Percentiles rank a stretch among this genome's conserved stretches.
phyloP scores from a whole-genome alignment of 148 eudicot genomes.

The Drosera capensis region DNA sequence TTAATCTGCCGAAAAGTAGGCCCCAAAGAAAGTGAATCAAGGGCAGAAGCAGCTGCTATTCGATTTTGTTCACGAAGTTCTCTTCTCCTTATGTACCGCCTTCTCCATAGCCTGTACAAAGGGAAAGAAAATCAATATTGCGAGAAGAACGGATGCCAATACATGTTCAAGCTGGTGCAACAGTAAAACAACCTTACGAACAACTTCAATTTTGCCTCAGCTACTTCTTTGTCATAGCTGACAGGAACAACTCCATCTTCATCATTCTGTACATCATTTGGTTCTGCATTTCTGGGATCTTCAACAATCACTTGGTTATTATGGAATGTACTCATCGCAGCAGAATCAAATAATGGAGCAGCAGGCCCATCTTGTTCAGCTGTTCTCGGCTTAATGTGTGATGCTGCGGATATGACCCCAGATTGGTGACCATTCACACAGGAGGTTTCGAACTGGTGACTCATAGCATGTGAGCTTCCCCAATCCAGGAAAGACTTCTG shows the following conservation, averaged over 20 bases:
- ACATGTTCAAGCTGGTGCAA: conserved; percentile 6
- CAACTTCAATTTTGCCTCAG: conserved; percentile 65
- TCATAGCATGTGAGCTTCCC: conserved; percentile 7
- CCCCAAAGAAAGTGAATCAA: conserved; percentile 67
- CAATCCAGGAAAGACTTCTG: conserved; percentile 13
- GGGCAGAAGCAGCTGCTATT: conserved; percentile 66
- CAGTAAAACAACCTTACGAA: conserved; percentile 43
- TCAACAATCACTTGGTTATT: conserved; percentile 17
- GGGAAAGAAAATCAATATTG: conserved; percentile 9
- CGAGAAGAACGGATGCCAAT: neutral
- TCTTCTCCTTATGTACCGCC: conserved; percentile 39
- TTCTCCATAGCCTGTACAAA: conserved; percentile 69
- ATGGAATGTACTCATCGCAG: conserved; percentile 10
- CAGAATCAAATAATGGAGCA: conserved; percentile 18
- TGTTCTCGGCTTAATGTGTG: conserved; percentile 11
- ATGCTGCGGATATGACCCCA: conserved; percentile 14
- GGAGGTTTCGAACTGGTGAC: conserved; percentile 15
- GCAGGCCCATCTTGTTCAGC: conserved; percentile 13
- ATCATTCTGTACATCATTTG: conserved; percentile 16
- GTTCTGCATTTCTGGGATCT: conserved; percentile 20
- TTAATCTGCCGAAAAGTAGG: conserved; percentile 44
- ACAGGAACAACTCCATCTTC: conserved; percentile 18
- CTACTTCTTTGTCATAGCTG: conserved; percentile 54
- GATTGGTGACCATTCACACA: conserved; percentile 15
- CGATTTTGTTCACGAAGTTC: conserved; percentile 55